Conservation (phyloP, 371 early-diverging fungal species). For the Mycotypha africana region DNA sequence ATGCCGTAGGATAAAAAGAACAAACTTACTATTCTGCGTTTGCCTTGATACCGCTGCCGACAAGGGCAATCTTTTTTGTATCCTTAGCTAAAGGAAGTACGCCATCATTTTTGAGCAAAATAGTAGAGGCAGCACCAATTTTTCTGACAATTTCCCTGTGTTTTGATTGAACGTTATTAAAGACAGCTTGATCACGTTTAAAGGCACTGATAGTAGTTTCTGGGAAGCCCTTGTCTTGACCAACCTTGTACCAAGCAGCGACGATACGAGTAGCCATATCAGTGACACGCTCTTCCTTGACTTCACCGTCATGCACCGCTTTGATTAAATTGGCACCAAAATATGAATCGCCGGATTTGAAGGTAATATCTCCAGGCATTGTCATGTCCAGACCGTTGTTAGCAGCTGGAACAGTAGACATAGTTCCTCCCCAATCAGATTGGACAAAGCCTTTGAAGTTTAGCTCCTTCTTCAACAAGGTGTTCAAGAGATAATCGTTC, state of each 20-base stretch:
- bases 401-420: constrained; percentile 24
- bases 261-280: constrained; percentile 58
- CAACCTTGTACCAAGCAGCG: constrained; percentile 46
- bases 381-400: constrained; percentile 54
- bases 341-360: constrained; percentile 15
- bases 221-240: constrained; percentile 41
- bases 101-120: constrained; percentile 41
- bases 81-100: constrained; percentile 29
- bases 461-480: constrained; percentile 43
- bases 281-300: constrained; percentile 31
- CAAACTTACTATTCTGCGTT: constrained; percentile 16
- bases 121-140: constrained; percentile 47
- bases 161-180: constrained; percentile 36
- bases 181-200: constrained; percentile 8
- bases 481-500: constrained; percentile 35
- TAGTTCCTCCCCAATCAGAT: constrained; percentile 34
- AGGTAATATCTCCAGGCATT: constrained; percentile 47
- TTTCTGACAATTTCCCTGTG: constrained; percentile 29
- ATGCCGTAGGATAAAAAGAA: too few relatives aligned
- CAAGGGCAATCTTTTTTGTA: constrained; percentile 31
- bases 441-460: constrained; percentile 42
- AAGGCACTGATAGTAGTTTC: constrained; percentile 23
- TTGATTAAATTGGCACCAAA: constrained; percentile 32
- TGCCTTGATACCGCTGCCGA: constrained; percentile 46
- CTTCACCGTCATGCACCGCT: constrained; percentile 20